Conservation (phyloP, 2,329 filamentous ascomycete species). For the Achaetomium macrosporum region DNA sequence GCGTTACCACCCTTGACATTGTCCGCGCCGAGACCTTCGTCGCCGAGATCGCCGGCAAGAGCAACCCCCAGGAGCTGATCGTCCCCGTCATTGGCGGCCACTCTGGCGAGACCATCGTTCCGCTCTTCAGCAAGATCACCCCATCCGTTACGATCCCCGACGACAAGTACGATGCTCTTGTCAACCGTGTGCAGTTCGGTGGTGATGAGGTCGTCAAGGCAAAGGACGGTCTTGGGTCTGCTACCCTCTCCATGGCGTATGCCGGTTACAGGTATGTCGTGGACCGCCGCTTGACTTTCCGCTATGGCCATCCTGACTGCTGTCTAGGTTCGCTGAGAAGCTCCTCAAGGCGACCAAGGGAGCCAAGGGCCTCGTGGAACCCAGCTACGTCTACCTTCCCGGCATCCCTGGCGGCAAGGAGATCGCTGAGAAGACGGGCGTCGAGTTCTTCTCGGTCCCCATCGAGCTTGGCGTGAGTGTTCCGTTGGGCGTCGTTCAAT, state of each 20-base stretch:
- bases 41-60: slow-evolving; percentile 74
- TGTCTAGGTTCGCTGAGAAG: slow-evolving; percentile 81
- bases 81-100: slow-evolving; percentile 95
- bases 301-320: slow-evolving; percentile 14
- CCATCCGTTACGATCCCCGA: slow-evolving; percentile 73
- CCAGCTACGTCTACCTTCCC: slow-evolving; percentile 91
- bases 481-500: not conserved
- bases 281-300: not conserved
- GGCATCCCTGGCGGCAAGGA: slow-evolving; percentile 83
- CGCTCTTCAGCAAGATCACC: slow-evolving; percentile 87
- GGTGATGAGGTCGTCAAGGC: slow-evolving; percentile 90
- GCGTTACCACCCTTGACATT: slow-evolving; percentile 97
- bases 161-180: slow-evolving; percentile 84
- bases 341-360: slow-evolving; percentile 83
- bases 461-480: slow-evolving; percentile 86
- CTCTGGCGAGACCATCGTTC: slow-evolving; percentile 97
- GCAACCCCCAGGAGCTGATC: slow-evolving; percentile 73
- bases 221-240: slow-evolving; percentile 77
- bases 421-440: slow-evolving; percentile 74
- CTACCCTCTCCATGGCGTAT: slow-evolving; percentile 82
- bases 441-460: slow-evolving; percentile 93
- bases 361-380: slow-evolving; percentile 88
- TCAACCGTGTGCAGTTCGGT: slow-evolving; percentile 95
- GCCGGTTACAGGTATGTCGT: slow-evolving; percentile 76
- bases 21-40: slow-evolving; percentile 98